These are phyloP conservation scores for Chrysosphaeria jannelii DNA, from an alignment of 2,329 filamentous ascomycete genomes.

Conservation along the genomic window DNA sequence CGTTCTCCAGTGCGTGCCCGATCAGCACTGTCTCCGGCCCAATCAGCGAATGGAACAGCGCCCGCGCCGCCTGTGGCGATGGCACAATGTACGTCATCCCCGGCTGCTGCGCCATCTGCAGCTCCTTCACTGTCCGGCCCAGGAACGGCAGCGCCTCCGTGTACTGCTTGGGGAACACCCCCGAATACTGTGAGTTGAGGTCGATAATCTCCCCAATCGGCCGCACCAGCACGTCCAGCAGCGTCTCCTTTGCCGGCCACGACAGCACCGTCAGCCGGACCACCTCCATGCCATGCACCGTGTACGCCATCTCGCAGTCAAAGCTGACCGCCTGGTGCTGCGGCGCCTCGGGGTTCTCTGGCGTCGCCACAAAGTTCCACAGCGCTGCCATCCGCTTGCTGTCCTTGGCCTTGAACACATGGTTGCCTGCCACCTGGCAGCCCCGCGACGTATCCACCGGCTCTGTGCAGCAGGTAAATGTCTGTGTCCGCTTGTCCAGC, in stretches of 20 bases:
- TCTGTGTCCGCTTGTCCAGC: constrained; percentile 23
- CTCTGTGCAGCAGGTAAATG: constrained; percentile 55
- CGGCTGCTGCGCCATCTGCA: background rate
- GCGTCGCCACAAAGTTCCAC: constrained; percentile 56
- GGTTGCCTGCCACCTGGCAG: constrained; percentile 38
- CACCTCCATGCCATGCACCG: constrained; percentile 60
- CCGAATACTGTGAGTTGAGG: constrained; percentile 63
- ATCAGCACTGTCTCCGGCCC: constrained; percentile 55
- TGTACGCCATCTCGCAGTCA: constrained; percentile 97
- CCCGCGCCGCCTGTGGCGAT: constrained; percentile 43
- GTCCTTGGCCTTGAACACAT: constrained; percentile 69
- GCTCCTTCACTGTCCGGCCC: background rate
- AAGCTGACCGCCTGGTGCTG: constrained; percentile 42
- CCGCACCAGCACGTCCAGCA: constrained; percentile 35
- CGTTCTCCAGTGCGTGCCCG: constrained; percentile 85
- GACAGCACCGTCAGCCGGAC: constrained; percentile 67
- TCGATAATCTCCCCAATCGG: constrained; percentile 5
- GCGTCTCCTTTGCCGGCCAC: constrained; percentile 46
- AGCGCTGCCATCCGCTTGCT: constrained; percentile 45
- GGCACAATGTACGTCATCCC: constrained; percentile 40
- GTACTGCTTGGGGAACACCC: constrained; percentile 53
- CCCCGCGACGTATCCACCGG: constrained; percentile 40
- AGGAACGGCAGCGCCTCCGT: constrained; percentile 30
- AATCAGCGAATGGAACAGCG: constrained; percentile 47
- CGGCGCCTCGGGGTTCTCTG: constrained; percentile 23